phyloP scores from a whole-genome alignment of 83 land plant genomes.

The Picea engelmannii region DNA sequence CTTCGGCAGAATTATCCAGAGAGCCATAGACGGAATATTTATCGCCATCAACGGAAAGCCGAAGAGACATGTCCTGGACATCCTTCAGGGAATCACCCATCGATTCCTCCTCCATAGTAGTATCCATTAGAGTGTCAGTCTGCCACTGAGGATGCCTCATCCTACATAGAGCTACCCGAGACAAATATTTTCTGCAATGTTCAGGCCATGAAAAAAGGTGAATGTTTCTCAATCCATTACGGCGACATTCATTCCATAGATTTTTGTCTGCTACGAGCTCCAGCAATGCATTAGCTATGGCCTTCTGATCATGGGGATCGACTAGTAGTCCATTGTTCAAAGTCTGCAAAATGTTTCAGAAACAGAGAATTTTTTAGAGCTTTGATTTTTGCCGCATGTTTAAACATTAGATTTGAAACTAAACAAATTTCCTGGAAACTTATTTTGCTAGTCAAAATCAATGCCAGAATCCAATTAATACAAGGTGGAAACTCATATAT shows the following conservation, averaged over 20 bases:
- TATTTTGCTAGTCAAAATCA: no score
- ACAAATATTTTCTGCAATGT: slow-evolving; percentile 80
- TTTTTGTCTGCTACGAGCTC: slow-evolving; percentile 76
- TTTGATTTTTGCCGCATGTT: neutral
- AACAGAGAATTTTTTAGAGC: neutral
- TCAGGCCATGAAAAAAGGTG: slow-evolving; percentile 86
- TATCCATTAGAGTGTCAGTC: slow-evolving; percentile 62
- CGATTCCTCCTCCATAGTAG: slow-evolving; percentile 51
- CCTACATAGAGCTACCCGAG: slow-evolving; percentile 83
- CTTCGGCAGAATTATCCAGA: slow-evolving; percentile 23
- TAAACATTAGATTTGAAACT: neutral
- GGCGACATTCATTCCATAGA: slow-evolving; percentile 65
- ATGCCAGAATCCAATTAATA: no score
- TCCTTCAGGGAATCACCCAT: slow-evolving; percentile 87
- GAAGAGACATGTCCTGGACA: slow-evolving; percentile 80
- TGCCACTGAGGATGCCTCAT: slow-evolving; percentile 99
- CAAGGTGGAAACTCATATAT: neutral
- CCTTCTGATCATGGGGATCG: slow-evolving; percentile 77
- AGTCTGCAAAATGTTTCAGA: slow-evolving; percentile 31
- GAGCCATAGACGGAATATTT: slow-evolving; percentile 48
- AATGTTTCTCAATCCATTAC: slow-evolving; percentile 73
- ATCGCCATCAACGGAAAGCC: slow-evolving; percentile 86
- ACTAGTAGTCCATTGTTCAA: slow-evolving; percentile 75
- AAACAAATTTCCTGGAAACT: neutral
- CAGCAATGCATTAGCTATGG: slow-evolving; percentile 76